Conservation (phyloP, 129 eudicot species). For the Heracleum sosnowskyi region DNA sequence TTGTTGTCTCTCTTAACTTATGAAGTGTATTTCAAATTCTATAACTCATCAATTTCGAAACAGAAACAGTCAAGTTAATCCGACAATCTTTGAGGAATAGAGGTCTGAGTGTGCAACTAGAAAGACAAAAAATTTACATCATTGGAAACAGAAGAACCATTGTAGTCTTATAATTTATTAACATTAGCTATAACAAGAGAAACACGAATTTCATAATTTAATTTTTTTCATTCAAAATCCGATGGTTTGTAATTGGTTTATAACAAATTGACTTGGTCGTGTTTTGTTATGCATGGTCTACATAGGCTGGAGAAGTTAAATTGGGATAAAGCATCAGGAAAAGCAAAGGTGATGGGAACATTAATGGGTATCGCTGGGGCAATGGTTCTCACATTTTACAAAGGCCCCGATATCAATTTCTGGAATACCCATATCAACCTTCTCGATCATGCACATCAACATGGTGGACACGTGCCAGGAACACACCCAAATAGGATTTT, state of each 20-base stretch:
- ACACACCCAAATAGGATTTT: constrained; percentile 3
- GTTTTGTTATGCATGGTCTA: background rate
- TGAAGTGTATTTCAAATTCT: background rate
- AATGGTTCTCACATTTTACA: constrained; percentile 61
- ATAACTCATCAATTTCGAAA: no score
- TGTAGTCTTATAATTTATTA: background rate
- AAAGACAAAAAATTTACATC: background rate
- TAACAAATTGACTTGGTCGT: background rate
- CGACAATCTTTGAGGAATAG: background rate
- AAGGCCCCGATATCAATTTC: constrained; percentile 35
- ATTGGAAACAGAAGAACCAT: background rate
- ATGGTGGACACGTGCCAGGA: background rate
- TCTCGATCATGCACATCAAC: constrained; percentile 6
- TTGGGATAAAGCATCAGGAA: constrained; percentile 31
- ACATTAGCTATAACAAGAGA: background rate
- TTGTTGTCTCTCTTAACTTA: background rate
- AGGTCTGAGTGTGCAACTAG: background rate
- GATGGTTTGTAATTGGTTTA: background rate
- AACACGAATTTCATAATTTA: no score
- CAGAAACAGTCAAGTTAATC: background rate
- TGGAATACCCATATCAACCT: constrained; percentile 39
- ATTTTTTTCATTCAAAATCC: no score
- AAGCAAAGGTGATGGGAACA: constrained; percentile 61
- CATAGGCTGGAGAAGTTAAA: constrained; percentile 51
- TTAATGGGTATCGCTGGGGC: constrained; percentile 55